A percentile compares a stretch with the other conserved stretches of the same genome.
phyloP scores from a whole-genome alignment of 2,329 filamentous ascomycete species.

The Fusarium sublunatum region DNA sequence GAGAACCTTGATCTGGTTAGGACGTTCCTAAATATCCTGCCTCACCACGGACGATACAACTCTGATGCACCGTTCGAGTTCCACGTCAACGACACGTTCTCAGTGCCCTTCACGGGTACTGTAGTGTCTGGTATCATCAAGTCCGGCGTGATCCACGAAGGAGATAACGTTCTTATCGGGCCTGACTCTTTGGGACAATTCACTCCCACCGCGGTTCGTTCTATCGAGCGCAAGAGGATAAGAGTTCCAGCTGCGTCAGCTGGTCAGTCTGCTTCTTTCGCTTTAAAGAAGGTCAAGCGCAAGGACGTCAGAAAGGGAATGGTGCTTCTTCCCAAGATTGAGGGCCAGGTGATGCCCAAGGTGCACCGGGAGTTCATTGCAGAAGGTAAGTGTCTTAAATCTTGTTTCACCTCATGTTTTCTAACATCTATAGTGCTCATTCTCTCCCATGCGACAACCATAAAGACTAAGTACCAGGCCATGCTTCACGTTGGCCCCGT shows the following conservation, averaged over 20 bases:
- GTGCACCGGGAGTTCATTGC: conserved; percentile 82
- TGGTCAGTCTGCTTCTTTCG: conserved; percentile 92
- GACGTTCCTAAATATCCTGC: conserved; percentile 93
- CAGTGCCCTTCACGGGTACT: conserved; percentile 94
- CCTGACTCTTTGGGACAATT: conserved; percentile 94
- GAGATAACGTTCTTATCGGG: conserved; percentile 89
- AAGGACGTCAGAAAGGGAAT: conserved; percentile 98
- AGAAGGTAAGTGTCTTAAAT: conserved; percentile 65
- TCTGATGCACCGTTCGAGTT: conserved; percentile 91
- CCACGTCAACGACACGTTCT: conserved; percentile 97
- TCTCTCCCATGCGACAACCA: conserved; percentile 94
- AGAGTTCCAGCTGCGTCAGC: conserved; percentile 87
- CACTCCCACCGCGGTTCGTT: conserved; percentile 84
- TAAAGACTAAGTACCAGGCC: conserved; percentile 95
- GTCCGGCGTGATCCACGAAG: conserved; percentile 85
- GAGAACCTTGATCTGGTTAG: conserved; percentile 90
- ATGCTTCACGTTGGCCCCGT: conserved; percentile 98
- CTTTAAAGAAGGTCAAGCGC: conserved; percentile 84
- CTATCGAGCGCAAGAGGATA: conserved; percentile 95
- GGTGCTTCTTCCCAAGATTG: conserved; percentile 89
- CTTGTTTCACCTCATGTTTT: neutral
- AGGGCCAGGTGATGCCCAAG: conserved; percentile 75
- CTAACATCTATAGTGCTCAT: conserved; percentile 75
- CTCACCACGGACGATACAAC: conserved; percentile 94
- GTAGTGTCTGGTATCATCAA: conserved; percentile 96